These are phyloP conservation scores for Mycena indigotica DNA, from an alignment of 768 basidiomycete genomes.

Conservation along the genomic window DNA sequence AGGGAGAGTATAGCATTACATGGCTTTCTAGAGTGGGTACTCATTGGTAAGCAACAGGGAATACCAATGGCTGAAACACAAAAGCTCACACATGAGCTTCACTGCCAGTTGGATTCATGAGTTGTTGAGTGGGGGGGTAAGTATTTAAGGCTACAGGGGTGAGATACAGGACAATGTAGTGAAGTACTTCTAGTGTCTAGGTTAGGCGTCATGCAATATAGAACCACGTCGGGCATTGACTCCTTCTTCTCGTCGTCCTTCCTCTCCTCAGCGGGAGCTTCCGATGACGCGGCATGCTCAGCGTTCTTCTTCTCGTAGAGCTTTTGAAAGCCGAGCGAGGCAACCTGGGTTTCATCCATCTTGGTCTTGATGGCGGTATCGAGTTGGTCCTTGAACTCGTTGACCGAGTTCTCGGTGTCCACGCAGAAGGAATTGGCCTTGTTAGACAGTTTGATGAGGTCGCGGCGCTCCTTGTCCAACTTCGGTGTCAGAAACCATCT, in stretches of 20 bases:
- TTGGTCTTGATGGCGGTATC: conserved; percentile 89
- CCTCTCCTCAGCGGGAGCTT: conserved; percentile 34
- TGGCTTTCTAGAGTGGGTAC: no score
- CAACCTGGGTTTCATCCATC: conserved; percentile 92
- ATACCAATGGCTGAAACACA: no score
- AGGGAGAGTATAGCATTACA: no score
- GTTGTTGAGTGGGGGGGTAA: no score
- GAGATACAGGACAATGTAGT: no score
- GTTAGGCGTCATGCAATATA: no score
- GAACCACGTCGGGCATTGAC: no score
- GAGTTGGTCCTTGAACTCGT: conserved; percentile 97
- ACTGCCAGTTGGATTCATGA: no score
- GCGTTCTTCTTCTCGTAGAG: conserved; percentile 91
- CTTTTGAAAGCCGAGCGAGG: conserved; percentile 97
- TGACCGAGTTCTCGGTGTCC: conserved; percentile 98
- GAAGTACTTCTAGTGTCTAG: no score
- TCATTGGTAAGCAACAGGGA: no score
- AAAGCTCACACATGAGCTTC: no score
- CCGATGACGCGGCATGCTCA: conserved; percentile 59
- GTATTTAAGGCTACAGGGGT: no score
- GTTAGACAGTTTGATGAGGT: conserved; percentile 94
- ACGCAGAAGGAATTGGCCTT: conserved; percentile 91
- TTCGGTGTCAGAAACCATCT: conserved; percentile 97
- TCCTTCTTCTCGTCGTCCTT: conserved; percentile 85
- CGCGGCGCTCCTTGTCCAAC: conserved; percentile 83